A percentile compares a stretch with the other conserved stretches of the same genome.
Evolutionary conservation across 2,329 filamentous ascomycete genomes (phyloP).

Genomic region (Cercospora sojina): DNA sequence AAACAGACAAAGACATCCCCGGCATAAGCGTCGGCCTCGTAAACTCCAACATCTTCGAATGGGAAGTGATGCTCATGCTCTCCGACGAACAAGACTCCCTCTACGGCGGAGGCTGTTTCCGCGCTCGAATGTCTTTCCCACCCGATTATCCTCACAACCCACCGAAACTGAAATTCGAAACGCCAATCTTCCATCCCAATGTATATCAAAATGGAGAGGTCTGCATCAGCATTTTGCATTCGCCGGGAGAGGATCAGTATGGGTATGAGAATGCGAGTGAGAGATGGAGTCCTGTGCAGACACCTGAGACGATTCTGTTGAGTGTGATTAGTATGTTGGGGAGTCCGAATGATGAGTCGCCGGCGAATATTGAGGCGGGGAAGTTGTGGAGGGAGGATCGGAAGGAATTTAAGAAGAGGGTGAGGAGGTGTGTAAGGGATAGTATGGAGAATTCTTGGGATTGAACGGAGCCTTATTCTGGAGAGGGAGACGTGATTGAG

Average conservation of each 20-base stretch:
- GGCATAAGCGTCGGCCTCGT: constrained; percentile 92
- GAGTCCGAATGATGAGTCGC: constrained; percentile 91
- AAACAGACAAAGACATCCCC: constrained; percentile 83
- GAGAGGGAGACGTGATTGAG: background rate
- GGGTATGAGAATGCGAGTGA: constrained; percentile 89
- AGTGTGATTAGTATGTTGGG: constrained; percentile 90
- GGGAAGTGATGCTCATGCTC: constrained; percentile 99
- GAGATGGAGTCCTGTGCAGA: constrained; percentile 93
- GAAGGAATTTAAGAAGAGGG: constrained; percentile 74
- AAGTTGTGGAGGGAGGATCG: constrained; percentile 79
- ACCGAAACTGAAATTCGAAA: constrained; percentile 83
- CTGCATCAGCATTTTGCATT: constrained; percentile 96
- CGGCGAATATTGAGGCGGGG: constrained; percentile 92
- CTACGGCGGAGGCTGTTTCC: constrained; percentile 93
- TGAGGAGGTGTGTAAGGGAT: constrained; percentile 75
- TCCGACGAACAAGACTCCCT: constrained; percentile 74
- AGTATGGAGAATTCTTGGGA: constrained; percentile 61
- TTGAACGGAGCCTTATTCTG: constrained; percentile 15
- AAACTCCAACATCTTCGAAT: constrained; percentile 86
- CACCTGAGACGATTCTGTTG: constrained; percentile 88
- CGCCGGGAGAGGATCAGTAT: constrained; percentile 88
- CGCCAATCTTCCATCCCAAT: constrained; percentile 90
- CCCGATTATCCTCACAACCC: constrained; percentile 81
- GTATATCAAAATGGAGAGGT: constrained; percentile 84
- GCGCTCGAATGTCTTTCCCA: constrained; percentile 80